These are phyloP conservation scores for Solanum medicagineum DNA, from an alignment of 257 asterid species.

Conservation along the genomic window DNA sequence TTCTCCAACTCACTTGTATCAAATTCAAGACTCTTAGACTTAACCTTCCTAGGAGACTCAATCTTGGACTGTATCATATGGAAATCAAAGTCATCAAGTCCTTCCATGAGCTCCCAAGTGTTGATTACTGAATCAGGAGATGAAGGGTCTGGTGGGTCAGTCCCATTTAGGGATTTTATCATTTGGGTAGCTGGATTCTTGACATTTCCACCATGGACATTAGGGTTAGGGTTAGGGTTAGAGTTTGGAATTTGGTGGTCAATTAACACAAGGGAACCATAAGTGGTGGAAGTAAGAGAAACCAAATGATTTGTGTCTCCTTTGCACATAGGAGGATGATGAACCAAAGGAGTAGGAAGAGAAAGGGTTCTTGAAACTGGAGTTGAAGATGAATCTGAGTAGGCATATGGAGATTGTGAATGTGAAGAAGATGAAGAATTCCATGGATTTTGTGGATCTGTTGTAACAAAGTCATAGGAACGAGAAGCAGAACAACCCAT, in stretches of 20 bases:
- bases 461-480: neutral
- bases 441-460: slow-evolving; percentile 3
- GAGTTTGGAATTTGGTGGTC: slow-evolving; percentile 10
- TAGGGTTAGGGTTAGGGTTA: neutral
- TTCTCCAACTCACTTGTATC: slow-evolving; percentile 13
- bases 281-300: slow-evolving; percentile 73
- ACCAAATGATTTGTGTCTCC: slow-evolving; percentile 70
- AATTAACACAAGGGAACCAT: slow-evolving; percentile 62
- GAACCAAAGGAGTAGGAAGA: slow-evolving; percentile 21
- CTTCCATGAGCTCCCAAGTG: slow-evolving; percentile 99
- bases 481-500: slow-evolving; percentile 40
- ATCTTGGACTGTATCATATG: slow-evolving; percentile 37
- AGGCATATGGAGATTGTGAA: slow-evolving; percentile 2
- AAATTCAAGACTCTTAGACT: neutral
- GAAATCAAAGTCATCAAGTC: slow-evolving; percentile 60
- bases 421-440: slow-evolving; percentile 12
- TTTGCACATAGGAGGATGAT: slow-evolving; percentile 29
- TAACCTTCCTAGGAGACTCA: neutral
- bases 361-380: slow-evolving; percentile 29
- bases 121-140: slow-evolving; percentile 91
- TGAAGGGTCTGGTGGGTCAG: slow-evolving; percentile 31
- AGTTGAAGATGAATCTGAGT: slow-evolving; percentile 16
- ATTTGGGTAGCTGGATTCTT: slow-evolving; percentile 3
- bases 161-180: neutral
- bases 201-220: neutral